These are phyloP conservation scores for Pterothamnion heteromorphum DNA, from an alignment of 31 red algal genomes.

Conservation along the genomic window DNA sequence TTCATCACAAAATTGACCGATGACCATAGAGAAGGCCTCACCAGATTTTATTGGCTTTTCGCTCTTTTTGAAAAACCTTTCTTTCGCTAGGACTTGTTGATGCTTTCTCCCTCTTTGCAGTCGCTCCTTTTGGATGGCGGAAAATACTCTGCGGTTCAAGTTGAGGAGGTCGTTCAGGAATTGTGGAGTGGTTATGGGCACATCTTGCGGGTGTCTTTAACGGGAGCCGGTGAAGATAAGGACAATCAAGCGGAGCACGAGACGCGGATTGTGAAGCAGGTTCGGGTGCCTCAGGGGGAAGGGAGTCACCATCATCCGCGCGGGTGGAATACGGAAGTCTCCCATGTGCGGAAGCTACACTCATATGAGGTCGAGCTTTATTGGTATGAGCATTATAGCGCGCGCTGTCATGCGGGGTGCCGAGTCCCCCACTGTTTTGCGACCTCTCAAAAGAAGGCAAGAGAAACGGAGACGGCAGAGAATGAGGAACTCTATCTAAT, in stretches of 20 bases:
- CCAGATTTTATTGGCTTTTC: too few species aligned
- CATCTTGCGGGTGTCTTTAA: constrained; percentile 7
- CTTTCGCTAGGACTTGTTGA: too few species aligned
- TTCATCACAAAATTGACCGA: too few species aligned
- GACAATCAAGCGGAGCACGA: neutral
- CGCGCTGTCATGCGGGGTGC: neutral
- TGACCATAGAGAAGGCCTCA: too few species aligned
- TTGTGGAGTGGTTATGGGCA: constrained; percentile 43
- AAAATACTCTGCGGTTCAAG: too few species aligned
- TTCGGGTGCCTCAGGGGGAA: neutral
- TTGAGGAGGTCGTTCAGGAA: neutral
- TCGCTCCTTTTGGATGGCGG: too few species aligned
- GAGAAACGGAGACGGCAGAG: too few species aligned
- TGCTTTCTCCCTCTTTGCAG: too few species aligned
- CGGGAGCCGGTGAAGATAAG: too few species aligned
- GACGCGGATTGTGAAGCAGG: constrained; percentile 10
- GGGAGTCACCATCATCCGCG: neutral
- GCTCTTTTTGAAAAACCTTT: too few species aligned
- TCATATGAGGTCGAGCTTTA: neutral
- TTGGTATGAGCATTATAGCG: neutral
- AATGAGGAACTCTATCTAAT: neutral
- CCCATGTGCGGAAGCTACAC: neutral
- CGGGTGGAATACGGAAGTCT: neutral
- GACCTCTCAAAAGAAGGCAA: too few species aligned
- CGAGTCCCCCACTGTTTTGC: neutral